Evolutionary conservation across 2,329 filamentous ascomycete species (phyloP).

Genomic region (Neofusicoccum cordaticola): DNA sequence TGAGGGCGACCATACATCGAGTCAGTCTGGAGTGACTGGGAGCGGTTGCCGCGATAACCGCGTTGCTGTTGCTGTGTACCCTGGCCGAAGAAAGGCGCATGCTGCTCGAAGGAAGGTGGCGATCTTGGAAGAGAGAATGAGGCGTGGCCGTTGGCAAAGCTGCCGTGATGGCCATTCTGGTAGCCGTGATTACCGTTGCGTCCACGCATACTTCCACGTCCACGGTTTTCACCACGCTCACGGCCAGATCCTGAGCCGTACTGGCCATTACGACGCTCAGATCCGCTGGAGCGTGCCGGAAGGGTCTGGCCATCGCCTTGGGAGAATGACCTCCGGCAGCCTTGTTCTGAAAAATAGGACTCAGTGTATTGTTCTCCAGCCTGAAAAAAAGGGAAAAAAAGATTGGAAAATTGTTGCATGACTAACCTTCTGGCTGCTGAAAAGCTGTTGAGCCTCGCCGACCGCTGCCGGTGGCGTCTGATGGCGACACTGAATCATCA

Average conservation of each 20-base stretch:
- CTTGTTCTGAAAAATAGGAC: slow-evolving; percentile 22
- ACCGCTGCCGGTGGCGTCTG: slow-evolving; percentile 19
- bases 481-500: slow-evolving; percentile 12
- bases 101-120: slow-evolving; percentile 35
- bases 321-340: slow-evolving; percentile 29
- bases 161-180: slow-evolving; percentile 24
- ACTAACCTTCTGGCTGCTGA: slow-evolving; percentile 32
- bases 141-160: slow-evolving; percentile 31
- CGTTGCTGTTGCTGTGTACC: slow-evolving; percentile 30
- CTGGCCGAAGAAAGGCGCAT: slow-evolving; percentile 30
- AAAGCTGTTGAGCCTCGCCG: slow-evolving; percentile 31
- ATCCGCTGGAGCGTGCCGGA: slow-evolving; percentile 9
- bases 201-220: slow-evolving; percentile 47
- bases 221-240: slow-evolving; percentile 44
- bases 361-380: neutral
- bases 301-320: slow-evolving; percentile 30
- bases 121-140: slow-evolving; percentile 37
- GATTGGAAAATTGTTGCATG: neutral
- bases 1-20: slow-evolving; percentile 46
- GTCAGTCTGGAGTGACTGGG: slow-evolving; percentile 61
- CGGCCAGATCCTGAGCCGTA: slow-evolving; percentile 38
- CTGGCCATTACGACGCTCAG: slow-evolving; percentile 34
- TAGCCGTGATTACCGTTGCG: slow-evolving; percentile 36
- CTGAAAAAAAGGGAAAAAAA: neutral
- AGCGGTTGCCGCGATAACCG: slow-evolving; percentile 54